Conservation (phyloP, 176 grass and related monocot species). For the Themeda triandra region DNA sequence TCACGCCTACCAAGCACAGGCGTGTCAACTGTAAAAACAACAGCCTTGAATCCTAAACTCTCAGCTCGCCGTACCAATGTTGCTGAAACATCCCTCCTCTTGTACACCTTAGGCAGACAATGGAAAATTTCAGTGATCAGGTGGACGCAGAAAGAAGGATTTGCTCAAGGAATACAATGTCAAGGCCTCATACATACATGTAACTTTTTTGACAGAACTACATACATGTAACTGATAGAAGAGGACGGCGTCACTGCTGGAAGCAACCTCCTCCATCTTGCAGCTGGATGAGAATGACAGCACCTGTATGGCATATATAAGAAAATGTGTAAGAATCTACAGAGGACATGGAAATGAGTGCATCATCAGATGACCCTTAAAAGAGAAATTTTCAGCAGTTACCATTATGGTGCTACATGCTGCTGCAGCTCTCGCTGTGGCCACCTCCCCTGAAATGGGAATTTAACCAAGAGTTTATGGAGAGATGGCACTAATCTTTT, state of each 20-base stretch:
- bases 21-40: neutral
- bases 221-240: conserved; percentile 64
- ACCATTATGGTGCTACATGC: conserved; percentile 73
- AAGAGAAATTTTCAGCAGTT: neutral
- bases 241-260: conserved; percentile 58
- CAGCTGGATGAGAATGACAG: conserved; percentile 65
- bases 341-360: neutral
- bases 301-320: conserved; percentile 27
- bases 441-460: no score
- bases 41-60: neutral
- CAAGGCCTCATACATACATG: no score
- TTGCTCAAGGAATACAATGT: no score
- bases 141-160: neutral
- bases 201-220: no score
- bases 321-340: neutral
- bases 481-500: no score
- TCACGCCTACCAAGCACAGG: conserved; percentile 60
- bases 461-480: no score
- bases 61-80: conserved; percentile 61
- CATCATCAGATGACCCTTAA: neutral
- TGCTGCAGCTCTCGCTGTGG: conserved; percentile 66
- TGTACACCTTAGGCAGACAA: neutral
- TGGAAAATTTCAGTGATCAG: neutral
- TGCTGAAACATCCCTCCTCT: conserved; percentile 65
- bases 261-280: conserved; percentile 79